These are phyloP conservation scores for Prunus mume DNA, from an alignment of 306 rosid genomes.

Conservation along the genomic window DNA sequence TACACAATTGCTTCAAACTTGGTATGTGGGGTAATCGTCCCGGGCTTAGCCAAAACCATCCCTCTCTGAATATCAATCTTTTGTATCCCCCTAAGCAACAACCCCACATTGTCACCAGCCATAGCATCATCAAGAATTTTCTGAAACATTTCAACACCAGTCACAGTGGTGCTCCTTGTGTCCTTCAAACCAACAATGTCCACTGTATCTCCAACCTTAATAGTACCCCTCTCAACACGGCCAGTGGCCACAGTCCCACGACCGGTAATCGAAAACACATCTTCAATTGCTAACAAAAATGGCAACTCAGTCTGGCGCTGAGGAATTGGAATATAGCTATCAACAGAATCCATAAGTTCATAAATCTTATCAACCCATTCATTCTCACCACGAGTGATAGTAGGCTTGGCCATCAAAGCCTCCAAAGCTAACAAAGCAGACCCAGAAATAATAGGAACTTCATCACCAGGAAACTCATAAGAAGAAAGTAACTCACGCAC, in stretches of 20 bases:
- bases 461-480: constrained; percentile 85
- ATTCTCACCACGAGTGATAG: constrained; percentile 58
- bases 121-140: constrained; percentile 75
- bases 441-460: constrained; percentile 72
- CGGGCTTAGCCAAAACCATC: constrained; percentile 89
- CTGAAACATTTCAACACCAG: constrained; percentile 92
- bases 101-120: constrained; percentile 89
- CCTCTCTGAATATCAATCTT: constrained; percentile 87
- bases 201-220: constrained; percentile 60
- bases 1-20: constrained; percentile 82
- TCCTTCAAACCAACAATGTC: constrained; percentile 81
- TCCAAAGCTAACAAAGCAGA: constrained; percentile 76
- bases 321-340: constrained; percentile 73
- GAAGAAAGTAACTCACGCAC: constrained; percentile 74
- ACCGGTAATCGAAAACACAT: constrained; percentile 77
- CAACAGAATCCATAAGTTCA: constrained; percentile 80
- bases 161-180: constrained; percentile 66
- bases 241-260: constrained; percentile 94
- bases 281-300: constrained; percentile 73
- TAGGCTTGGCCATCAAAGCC: constrained; percentile 70
- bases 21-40: constrained; percentile 77
- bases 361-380: constrained; percentile 82
- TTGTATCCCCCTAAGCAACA: constrained; percentile 83
- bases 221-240: constrained; percentile 70
- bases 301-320: constrained; percentile 74